Conservation (phyloP, 345 rosid genomes). For the Populus pruinosa region DNA sequence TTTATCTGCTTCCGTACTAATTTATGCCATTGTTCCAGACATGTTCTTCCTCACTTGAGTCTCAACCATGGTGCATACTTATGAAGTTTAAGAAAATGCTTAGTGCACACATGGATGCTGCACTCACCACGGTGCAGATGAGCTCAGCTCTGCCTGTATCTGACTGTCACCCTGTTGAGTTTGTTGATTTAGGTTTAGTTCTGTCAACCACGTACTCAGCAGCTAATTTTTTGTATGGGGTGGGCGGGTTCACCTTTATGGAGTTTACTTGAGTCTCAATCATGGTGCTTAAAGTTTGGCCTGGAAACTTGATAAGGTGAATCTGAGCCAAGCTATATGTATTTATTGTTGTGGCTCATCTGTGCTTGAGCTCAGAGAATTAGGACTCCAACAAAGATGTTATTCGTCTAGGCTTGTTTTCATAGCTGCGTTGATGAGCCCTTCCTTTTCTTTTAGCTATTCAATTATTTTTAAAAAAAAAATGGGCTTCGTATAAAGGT, state of each 20-base stretch:
- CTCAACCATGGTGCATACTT: background rate
- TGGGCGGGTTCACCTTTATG: too few species aligned
- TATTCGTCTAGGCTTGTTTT: too few species aligned
- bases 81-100: too few species aligned
- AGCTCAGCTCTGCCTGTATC: too few species aligned
- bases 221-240: too few species aligned
- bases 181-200: background rate
- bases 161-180: background rate
- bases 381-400: background rate
- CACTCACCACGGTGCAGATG: too few species aligned
- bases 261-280: too few species aligned
- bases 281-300: too few species aligned
- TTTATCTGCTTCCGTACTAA: background rate
- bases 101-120: too few species aligned
- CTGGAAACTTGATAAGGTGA: background rate
- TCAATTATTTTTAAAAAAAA: background rate
- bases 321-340: background rate
- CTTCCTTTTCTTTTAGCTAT: background rate
- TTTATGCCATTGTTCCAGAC: background rate
- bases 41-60: background rate
- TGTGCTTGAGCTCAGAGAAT: background rate
- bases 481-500: too few species aligned
- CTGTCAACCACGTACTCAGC: background rate
- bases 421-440: background rate
- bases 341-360: background rate